phyloP scores from a whole-genome alignment of 192 early-diverging fungal species.

The Backusella sp. region DNA sequence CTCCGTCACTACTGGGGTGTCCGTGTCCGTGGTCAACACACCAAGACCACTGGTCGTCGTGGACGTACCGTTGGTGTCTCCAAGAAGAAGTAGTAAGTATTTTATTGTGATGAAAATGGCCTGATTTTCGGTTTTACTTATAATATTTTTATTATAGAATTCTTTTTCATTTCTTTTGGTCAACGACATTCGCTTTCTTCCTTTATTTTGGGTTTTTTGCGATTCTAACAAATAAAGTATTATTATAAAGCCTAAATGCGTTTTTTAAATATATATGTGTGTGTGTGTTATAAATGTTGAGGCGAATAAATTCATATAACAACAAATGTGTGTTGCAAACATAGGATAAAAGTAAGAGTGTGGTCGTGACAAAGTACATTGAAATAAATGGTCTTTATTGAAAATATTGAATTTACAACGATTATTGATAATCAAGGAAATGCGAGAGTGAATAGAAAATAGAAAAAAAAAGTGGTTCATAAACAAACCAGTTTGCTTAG shows the following conservation, averaged over 20 bases:
- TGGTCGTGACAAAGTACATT: neutral
- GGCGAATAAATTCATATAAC: neutral
- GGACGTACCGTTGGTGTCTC: slow-evolving; percentile 96
- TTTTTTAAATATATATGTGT: neutral
- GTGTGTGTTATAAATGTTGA: neutral
- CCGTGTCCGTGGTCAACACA: slow-evolving; percentile 99
- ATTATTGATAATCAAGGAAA: neutral
- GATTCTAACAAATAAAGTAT: slow-evolving; percentile 4
- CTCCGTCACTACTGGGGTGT: slow-evolving; percentile 98
- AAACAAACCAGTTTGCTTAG: slow-evolving; percentile 36
- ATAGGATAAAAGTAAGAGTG: neutral
- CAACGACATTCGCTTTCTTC: slow-evolving; percentile 3
- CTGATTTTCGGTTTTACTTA: neutral
- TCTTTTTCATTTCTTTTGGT: slow-evolving; percentile 1
- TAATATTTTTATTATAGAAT: neutral
- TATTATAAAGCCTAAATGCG: neutral
- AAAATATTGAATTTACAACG: neutral
- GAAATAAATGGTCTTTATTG: slow-evolving; percentile 1
- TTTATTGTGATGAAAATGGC: neutral
- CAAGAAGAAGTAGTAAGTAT: slow-evolving; percentile 86
- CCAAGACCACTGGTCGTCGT: slow-evolving; percentile 98
- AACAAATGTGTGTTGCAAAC: neutral
- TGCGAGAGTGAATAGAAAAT: neutral
- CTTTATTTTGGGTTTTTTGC: slow-evolving; percentile 11
- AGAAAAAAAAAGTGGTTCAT: neutral